These are phyloP conservation scores for Chrysoporthe cubensis DNA, from an alignment of 2,329 filamentous ascomycete species.

Conservation along the genomic window DNA sequence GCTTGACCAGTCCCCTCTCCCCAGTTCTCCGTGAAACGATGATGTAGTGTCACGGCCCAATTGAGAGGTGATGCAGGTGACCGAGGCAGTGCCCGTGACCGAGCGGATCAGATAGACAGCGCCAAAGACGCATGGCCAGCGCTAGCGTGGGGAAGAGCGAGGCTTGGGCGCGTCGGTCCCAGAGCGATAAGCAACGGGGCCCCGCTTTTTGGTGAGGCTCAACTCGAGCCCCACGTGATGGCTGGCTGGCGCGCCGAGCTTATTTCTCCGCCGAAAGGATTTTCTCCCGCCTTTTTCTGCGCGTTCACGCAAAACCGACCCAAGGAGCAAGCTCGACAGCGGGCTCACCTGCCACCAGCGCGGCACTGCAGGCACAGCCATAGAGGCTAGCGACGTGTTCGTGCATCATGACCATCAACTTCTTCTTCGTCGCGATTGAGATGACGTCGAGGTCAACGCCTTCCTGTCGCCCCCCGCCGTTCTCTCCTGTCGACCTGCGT, in stretches of 20 bases:
- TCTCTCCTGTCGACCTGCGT: background rate
- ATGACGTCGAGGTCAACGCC: background rate
- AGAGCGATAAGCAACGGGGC: background rate
- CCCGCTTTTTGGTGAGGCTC: slow-evolving; percentile 28
- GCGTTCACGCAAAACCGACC: background rate
- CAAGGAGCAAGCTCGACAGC: background rate
- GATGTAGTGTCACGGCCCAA: background rate
- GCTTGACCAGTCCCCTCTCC: no score
- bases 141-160: background rate
- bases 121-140: background rate
- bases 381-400: slow-evolving; percentile 14
- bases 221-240: slow-evolving; percentile 26
- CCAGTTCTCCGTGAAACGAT: no score
- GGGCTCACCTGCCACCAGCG: background rate
- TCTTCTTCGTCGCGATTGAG: background rate
- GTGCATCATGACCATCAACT: slow-evolving; percentile 16
- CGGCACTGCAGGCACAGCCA: slow-evolving; percentile 28
- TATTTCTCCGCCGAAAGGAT: slow-evolving; percentile 19
- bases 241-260: background rate
- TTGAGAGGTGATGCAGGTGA: background rate
- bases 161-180: background rate
- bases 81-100: slow-evolving; percentile 4
- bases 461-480: background rate
- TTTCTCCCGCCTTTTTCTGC: slow-evolving; percentile 7
- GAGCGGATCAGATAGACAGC: no score